Evolutionary conservation across 2,329 filamentous ascomycete genomes (phyloP).

Genomic region (Alternaria solani): DNA sequence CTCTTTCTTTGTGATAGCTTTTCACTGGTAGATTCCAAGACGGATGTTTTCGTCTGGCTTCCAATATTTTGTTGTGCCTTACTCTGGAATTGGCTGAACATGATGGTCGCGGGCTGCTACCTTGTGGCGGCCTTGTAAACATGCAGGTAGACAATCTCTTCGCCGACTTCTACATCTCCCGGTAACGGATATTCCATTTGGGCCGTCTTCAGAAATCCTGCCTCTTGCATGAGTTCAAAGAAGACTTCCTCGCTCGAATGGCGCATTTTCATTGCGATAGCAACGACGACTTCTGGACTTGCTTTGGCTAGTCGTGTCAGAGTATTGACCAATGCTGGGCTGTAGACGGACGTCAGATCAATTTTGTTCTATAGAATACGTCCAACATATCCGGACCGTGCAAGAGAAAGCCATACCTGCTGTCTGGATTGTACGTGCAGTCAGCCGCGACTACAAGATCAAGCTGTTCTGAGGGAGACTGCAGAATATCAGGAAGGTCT

Average conservation of each 20-base stretch:
- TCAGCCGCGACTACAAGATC: conserved; percentile 73
- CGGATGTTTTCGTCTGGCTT: background rate
- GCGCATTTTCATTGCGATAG: conserved; percentile 72
- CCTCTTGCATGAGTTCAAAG: conserved; percentile 62
- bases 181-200: conserved; percentile 31
- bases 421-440: conserved; percentile 77
- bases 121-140: conserved; percentile 6
- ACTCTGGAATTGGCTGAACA: background rate
- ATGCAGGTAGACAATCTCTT: conserved; percentile 39
- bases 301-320: conserved; percentile 58
- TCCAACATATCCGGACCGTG: background rate
- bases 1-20: background rate
- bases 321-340: conserved; percentile 68
- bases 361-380: background rate
- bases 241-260: conserved; percentile 73
- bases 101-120: background rate
- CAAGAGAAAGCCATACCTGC: conserved; percentile 42
- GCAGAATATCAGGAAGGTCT: conserved; percentile 51
- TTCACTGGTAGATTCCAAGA: background rate
- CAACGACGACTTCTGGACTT: conserved; percentile 61
- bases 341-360: conserved; percentile 24
- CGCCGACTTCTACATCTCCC: conserved; percentile 35
- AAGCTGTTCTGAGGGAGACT: conserved; percentile 40
- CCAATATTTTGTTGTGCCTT: background rate
- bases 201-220: conserved; percentile 34